Base-by-base conservation (phyloP, 345 rosid genomes). In the Zanthoxylum bungeanum region DNA sequence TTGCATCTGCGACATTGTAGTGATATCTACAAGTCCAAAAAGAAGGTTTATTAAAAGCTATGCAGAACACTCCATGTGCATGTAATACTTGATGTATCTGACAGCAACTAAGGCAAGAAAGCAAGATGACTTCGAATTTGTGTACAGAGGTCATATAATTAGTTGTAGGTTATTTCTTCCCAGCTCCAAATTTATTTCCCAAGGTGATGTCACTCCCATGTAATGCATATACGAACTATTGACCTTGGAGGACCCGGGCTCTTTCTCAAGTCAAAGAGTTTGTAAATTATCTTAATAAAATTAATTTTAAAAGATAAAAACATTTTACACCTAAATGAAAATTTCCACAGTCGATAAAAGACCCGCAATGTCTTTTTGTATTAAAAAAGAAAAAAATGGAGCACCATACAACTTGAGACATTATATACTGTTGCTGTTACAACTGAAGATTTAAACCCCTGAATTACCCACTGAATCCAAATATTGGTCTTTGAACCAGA, bases 1-100 rank as follows among this genome's bases (percentile, higher is more conserved):
- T 87, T 28, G 78, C 58, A 73, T 90, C 98, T 36, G 97, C 86
- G 30, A 94, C 98, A 74, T 94, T 94, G 83, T 94, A 94, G 75
- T 94, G 98, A 83, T 92, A 94, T 79, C 98, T 94, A 80, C 79
- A 79, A 49, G 31, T 67, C 68, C 30, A 77, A 80, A 52, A 58
- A 73, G 58, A 60, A 31, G 14, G 42, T 37, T 61, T 34, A 64
- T 40, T 56, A 12, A 30, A 46, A 3, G 55, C 70, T 50, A 75
- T 0, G 17, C 65, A 75, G 77, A 37, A 37, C 52, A 42, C 39
- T 9, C 12, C 24, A 36, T 22, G 12, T 42, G 33, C 9, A 6
- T 22, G 50, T 14, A 37, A 68, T 52, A 53, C 27, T 53, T 24
- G 0, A 50, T 9, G 59, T 51, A 21, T 52, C 6, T 39, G 31